phyloP scores from a whole-genome alignment of 129 eudicot genomes.

The Rutidosis leptorrhynchoides region DNA sequence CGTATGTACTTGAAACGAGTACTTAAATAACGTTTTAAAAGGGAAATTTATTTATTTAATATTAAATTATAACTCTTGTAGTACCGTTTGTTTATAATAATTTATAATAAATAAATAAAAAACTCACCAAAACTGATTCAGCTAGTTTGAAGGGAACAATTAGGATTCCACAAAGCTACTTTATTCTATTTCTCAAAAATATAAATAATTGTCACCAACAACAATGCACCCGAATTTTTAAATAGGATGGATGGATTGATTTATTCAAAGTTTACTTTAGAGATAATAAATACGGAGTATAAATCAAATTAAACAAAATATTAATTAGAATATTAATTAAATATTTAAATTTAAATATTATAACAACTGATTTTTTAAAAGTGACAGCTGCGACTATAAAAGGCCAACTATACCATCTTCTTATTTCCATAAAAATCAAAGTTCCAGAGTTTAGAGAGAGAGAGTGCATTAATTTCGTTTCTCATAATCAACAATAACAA shows the following conservation, averaged over 20 bases:
- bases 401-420: neutral
- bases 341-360: too few relatives aligned
- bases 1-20: too few relatives aligned
- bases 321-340: too few relatives aligned
- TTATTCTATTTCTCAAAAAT: neutral
- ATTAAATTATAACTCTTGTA: too few relatives aligned
- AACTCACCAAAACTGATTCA: neutral
- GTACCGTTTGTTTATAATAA: too few relatives aligned
- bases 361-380: neutral
- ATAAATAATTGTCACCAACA: neutral
- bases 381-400: neutral
- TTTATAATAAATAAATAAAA: too few relatives aligned
- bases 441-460: neutral
- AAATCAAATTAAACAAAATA: too few relatives aligned
- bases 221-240: conserved; percentile 12
- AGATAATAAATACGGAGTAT: neutral
- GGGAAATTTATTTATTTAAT: too few relatives aligned
- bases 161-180: neutral
- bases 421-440: neutral
- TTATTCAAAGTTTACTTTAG: conserved; percentile 2
- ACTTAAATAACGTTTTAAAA: too few relatives aligned
- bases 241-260: neutral
- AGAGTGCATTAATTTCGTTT: conserved; percentile 4
- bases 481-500: conserved; percentile 16
- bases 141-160: neutral